phyloP scores from a whole-genome alignment of 768 basidiomycete genomes.

The Tricholoma matsutake region DNA sequence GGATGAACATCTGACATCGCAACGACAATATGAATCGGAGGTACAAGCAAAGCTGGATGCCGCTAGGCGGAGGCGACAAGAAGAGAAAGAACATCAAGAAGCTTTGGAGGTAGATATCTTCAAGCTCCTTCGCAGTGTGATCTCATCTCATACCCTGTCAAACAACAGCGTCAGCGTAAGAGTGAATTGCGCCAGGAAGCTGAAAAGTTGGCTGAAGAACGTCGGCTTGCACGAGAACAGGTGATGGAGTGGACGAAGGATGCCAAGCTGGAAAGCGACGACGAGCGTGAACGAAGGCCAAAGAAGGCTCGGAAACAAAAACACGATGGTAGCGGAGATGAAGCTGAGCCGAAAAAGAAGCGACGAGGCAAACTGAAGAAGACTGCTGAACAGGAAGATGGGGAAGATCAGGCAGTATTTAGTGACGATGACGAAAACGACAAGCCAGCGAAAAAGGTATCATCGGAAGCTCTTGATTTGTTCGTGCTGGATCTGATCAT shows the following conservation, averaged over 20 bases:
- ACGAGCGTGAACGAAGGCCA: constrained; percentile 68
- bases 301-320: constrained; percentile 55
- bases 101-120: constrained; percentile 55
- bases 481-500: constrained; percentile 16
- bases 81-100: constrained; percentile 68
- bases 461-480: background rate
- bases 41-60: constrained; percentile 68
- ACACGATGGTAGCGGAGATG: constrained; percentile 55
- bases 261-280: constrained; percentile 68
- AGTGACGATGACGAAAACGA: constrained; percentile 69
- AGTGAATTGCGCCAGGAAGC: constrained; percentile 68
- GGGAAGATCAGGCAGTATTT: constrained; percentile 64
- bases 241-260: constrained; percentile 76
- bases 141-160: background rate
- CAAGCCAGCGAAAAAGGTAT: constrained; percentile 69
- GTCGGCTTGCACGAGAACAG: constrained; percentile 72
- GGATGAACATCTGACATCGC: constrained; percentile 73
- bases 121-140: background rate
- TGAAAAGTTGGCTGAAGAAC: constrained; percentile 77
- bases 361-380: constrained; percentile 68
- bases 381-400: constrained; percentile 48
- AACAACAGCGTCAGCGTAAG: constrained; percentile 50
- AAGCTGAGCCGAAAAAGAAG: constrained; percentile 70
- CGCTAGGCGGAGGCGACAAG: constrained; percentile 74
- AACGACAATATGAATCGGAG: constrained; percentile 71